phyloP scores from a whole-genome alignment of 345 rosid species.

The Boechera retrofracta region DNA sequence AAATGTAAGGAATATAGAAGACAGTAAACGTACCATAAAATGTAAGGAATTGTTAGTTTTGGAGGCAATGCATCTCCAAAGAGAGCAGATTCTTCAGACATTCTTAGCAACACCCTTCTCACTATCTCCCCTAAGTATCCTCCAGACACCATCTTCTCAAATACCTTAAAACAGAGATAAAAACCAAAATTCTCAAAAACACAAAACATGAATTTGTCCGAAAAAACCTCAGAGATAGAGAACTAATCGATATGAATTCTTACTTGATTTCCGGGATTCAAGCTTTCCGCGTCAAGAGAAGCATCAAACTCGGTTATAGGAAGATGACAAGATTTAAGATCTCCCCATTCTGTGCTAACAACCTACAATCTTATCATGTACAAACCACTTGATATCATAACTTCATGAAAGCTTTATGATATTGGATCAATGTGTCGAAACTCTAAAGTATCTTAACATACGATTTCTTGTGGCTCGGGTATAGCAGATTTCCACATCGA shows the following conservation, averaged over 20 bases:
- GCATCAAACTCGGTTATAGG: constrained; percentile 65
- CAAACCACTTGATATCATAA: constrained; percentile 4
- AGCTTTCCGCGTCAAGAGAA: constrained; percentile 58
- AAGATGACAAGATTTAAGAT: constrained; percentile 58
- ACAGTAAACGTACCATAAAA: constrained; percentile 50
- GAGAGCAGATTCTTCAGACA: constrained; percentile 64
- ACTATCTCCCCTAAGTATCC: constrained; percentile 77
- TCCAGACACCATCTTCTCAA: constrained; percentile 66
- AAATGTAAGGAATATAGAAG: not conserved
- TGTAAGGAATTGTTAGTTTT: constrained; percentile 58
- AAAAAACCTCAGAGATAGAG: not conserved
- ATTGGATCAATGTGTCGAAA: not conserved
- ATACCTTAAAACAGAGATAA: constrained; percentile 47
- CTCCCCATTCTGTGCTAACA: constrained; percentile 68
- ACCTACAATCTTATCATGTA: constrained; percentile 46
- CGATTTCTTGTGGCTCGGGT: constrained; percentile 54
- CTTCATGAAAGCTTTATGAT: not conserved
- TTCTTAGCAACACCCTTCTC: constrained; percentile 65
- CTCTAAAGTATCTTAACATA: constrained; percentile 31
- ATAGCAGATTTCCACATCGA: constrained; percentile 45
- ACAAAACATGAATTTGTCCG: not conserved
- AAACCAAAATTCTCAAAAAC: not conserved
- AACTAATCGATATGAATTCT: not conserved
- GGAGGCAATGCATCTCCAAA: constrained; percentile 60
- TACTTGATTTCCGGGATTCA: constrained; percentile 56